A percentile compares a stretch with the other conserved stretches of the same genome.
Evolutionary conservation across 768 basidiomycete genomes (phyloP).

Genomic region (Kwoniella botswanensis): DNA sequence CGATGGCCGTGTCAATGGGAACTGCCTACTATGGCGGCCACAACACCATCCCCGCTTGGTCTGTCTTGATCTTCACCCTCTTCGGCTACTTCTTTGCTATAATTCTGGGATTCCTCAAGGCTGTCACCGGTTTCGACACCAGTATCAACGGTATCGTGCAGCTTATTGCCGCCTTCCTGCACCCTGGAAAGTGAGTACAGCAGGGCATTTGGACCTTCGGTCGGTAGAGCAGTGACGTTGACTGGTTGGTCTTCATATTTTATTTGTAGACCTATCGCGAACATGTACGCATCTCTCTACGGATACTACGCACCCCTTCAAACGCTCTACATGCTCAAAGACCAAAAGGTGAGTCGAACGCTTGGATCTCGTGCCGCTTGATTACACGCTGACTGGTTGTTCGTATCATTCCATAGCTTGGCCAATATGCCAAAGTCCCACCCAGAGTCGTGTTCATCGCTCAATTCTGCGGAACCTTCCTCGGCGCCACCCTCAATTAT

Average conservation of each 20-base stretch:
- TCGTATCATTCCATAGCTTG: slow-evolving; percentile 12
- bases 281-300: slow-evolving; percentile 70
- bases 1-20: slow-evolving; percentile 63
- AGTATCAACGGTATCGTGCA: slow-evolving; percentile 64
- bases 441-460: slow-evolving; percentile 61
- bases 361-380: too few relatives aligned
- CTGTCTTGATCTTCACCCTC: slow-evolving; percentile 49
- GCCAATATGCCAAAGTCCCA: slow-evolving; percentile 30
- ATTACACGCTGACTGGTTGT: background rate
- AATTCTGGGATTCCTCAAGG: slow-evolving; percentile 64
- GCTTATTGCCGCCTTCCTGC: slow-evolving; percentile 64
- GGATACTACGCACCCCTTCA: slow-evolving; percentile 58
- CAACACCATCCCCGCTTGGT: slow-evolving; percentile 52
- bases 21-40: slow-evolving; percentile 58
- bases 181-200: slow-evolving; percentile 62
- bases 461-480: slow-evolving; percentile 66
- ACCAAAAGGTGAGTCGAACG: too few relatives aligned
- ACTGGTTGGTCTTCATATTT: background rate
- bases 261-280: slow-evolving; percentile 66
- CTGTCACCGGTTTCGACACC: slow-evolving; percentile 64
- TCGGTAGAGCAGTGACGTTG: background rate
- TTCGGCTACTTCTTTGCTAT: slow-evolving; percentile 52
- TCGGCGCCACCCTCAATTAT: slow-evolving; percentile 59
- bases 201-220: background rate
- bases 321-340: slow-evolving; percentile 11